phyloP scores from a whole-genome alignment of 2,329 filamentous ascomycete genomes.

The Dactylellina drechsleri region DNA sequence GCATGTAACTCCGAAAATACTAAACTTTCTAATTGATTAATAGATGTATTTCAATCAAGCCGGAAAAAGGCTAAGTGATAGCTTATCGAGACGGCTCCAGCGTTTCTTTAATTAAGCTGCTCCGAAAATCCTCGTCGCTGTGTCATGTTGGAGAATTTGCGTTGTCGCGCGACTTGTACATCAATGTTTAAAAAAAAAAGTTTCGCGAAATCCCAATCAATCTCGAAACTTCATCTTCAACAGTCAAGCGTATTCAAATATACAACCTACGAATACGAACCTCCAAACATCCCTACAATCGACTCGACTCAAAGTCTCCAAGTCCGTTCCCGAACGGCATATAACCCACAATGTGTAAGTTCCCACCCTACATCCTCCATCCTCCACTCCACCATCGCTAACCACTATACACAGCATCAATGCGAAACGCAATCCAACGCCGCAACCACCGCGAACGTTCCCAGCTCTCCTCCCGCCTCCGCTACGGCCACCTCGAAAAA shows the following conservation, averaged over 20 bases:
- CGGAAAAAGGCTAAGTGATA: too few species aligned
- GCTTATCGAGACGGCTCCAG: too few species aligned
- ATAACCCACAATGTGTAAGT: slow-evolving; percentile 34
- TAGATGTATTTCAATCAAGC: too few species aligned
- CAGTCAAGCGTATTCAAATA: neutral
- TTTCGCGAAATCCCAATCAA: slow-evolving; percentile 11
- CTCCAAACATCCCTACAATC: neutral
- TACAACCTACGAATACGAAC: neutral
- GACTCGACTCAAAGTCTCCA: neutral
- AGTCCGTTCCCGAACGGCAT: slow-evolving; percentile 21
- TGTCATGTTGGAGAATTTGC: slow-evolving; percentile 16
- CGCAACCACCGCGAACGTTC: slow-evolving; percentile 90
- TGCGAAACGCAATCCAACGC: slow-evolving; percentile 74
- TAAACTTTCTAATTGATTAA: too few species aligned
- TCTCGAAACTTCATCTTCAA: neutral
- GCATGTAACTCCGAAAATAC: too few species aligned
- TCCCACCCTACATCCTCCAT: neutral
- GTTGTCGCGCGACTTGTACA: slow-evolving; percentile 12
- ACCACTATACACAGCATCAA: slow-evolving; percentile 66
- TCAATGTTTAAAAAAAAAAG: slow-evolving; percentile 13
- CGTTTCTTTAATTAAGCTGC: too few species aligned
- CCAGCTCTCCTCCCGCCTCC: slow-evolving; percentile 82
- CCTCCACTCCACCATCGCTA: neutral
- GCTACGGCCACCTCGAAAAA: slow-evolving; percentile 93
- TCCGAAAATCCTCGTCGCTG: too few species aligned